Evolutionary conservation across 768 basidiomycete species (phyloP).

Genomic region (Naganishia antarctica): DNA sequence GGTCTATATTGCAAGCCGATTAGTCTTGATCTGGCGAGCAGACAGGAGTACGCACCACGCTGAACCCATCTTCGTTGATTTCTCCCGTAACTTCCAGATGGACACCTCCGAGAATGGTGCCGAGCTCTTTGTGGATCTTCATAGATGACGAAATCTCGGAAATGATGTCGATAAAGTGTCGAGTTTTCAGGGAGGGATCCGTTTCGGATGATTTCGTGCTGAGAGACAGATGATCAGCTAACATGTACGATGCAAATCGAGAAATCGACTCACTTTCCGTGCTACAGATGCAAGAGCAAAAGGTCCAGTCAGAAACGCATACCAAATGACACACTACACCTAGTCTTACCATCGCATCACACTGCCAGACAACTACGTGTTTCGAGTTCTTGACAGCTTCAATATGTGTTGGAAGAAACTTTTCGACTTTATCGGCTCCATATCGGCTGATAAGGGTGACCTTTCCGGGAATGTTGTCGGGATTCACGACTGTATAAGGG

Average conservation of each 20-base stretch:
- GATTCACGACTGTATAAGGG: constrained; percentile 68
- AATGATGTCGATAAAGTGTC: constrained; percentile 78
- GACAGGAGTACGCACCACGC: constrained; percentile 55
- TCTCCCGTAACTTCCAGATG: constrained; percentile 91
- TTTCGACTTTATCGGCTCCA: constrained; percentile 76
- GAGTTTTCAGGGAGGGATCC: constrained; percentile 71
- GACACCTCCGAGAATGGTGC: constrained; percentile 72
- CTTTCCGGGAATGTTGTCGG: constrained; percentile 71
- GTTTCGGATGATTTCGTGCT: constrained; percentile 77
- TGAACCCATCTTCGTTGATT: constrained; percentile 80
- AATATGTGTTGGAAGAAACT: constrained; percentile 74
- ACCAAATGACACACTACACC: background rate
- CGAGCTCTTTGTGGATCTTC: constrained; percentile 66
- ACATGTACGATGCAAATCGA: background rate
- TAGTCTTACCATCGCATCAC: constrained; percentile 75
- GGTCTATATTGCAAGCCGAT: constrained; percentile 52
- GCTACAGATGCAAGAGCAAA: too few relatives aligned
- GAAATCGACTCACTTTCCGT: constrained; percentile 72
- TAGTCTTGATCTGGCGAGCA: background rate
- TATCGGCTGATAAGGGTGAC: constrained; percentile 91
- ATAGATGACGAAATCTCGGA: constrained; percentile 77
- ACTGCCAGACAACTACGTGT: constrained; percentile 89
- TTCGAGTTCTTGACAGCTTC: constrained; percentile 67
- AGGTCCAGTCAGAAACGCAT: too few relatives aligned
- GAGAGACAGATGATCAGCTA: constrained; percentile 3